phyloP scores from a whole-genome alignment of 2,329 filamentous ascomycete species.

The Aspergillus carbonarius region DNA sequence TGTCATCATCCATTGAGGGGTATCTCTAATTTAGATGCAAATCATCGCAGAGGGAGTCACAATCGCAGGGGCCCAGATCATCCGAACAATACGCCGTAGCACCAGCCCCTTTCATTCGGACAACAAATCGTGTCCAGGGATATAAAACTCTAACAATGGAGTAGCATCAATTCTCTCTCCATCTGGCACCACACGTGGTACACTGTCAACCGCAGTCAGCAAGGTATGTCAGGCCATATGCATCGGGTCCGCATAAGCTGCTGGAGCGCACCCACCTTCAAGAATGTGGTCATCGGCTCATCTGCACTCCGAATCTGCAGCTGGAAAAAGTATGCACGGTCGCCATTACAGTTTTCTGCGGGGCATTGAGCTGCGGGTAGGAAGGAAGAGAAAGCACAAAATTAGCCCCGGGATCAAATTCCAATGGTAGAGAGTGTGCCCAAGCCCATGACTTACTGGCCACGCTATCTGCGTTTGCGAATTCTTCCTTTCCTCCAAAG shows the following conservation, averaged over 20 bases:
- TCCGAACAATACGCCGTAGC: neutral
- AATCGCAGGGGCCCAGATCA: neutral
- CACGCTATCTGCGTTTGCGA: slow-evolving; percentile 87
- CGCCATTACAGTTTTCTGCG: slow-evolving; percentile 74
- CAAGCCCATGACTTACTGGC: slow-evolving; percentile 48
- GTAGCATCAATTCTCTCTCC: slow-evolving; percentile 49
- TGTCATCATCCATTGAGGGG: slow-evolving; percentile 8
- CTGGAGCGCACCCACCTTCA: slow-evolving; percentile 60
- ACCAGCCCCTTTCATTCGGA: neutral
- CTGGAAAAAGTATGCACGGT: slow-evolving; percentile 90
- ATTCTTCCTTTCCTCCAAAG: slow-evolving; percentile 81
- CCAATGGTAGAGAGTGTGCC: neutral
- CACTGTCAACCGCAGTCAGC: slow-evolving; percentile 39
- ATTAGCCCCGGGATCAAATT: neutral
- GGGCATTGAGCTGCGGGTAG: slow-evolving; percentile 69
- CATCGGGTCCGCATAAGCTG: slow-evolving; percentile 16
- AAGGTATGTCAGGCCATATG: slow-evolving; percentile 10
- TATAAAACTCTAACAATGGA: neutral
- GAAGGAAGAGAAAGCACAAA: slow-evolving; percentile 8
- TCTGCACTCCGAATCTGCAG: slow-evolving; percentile 97
- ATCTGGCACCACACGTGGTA: slow-evolving; percentile 46
- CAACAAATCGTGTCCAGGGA: neutral
- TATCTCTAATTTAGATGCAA: slow-evolving; percentile 6
- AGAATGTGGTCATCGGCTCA: slow-evolving; percentile 97
- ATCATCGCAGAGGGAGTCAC: neutral